Conservation (phyloP, 2,329 filamentous ascomycete genomes). For the Botrytis elliptica region DNA sequence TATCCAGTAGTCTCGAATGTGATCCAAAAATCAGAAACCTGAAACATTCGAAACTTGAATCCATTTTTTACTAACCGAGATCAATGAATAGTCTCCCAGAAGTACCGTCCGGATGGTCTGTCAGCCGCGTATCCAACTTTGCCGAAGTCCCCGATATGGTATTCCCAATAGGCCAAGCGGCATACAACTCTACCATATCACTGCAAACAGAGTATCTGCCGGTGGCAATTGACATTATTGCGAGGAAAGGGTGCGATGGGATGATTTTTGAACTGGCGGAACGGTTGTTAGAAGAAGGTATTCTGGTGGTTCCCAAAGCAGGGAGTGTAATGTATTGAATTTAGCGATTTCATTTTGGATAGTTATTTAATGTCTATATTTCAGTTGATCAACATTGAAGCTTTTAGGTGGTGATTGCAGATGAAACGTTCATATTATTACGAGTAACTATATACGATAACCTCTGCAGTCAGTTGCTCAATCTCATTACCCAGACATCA, state of each 20-base stretch:
- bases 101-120: conserved; percentile 48
- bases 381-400: not conserved
- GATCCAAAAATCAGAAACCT: not conserved
- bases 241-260: conserved; percentile 59
- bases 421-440: not conserved
- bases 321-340: conserved; percentile 40
- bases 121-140: conserved; percentile 46
- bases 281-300: conserved; percentile 50
- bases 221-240: conserved; percentile 57
- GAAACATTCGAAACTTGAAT: not conserved
- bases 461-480: too few species aligned
- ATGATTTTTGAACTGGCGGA: conserved; percentile 54
- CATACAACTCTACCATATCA: conserved; percentile 49
- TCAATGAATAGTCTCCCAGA: conserved; percentile 40
- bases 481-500: not conserved
- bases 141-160: conserved; percentile 49
- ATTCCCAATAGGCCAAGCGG: conserved; percentile 42
- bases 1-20: not conserved
- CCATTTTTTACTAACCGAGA: not conserved
- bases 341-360: not conserved
- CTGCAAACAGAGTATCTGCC: conserved; percentile 52
- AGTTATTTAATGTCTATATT: not conserved
- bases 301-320: conserved; percentile 47
- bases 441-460: too few species aligned
- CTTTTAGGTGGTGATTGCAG: not conserved